Base-by-base conservation (phyloP, 805 yeast genomes). In the Ogataea pignaliae region DNA sequence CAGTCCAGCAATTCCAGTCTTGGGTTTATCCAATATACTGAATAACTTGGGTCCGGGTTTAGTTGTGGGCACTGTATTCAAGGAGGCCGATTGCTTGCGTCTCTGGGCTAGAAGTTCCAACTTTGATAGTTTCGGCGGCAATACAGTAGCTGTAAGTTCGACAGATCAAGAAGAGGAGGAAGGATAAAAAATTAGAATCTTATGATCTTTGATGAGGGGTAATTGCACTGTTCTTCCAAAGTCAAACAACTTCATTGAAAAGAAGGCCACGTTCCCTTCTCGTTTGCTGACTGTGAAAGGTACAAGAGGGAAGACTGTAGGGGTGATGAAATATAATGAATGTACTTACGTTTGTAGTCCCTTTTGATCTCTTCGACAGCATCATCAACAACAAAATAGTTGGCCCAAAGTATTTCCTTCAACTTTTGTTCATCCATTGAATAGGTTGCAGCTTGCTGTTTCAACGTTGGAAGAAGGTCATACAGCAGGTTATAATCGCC, bases 401-500 rank as follows among this genome's bases (percentile, higher is more conserved):
- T 77, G 50, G 68, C 69, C 74, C 82, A 83, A 10, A 85, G 65
- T 0, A 78, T 65, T 50, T 79, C 83, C 53, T 79, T 76, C 47
- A 84, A 60, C 37, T 73, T 78, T 12, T 65, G 54, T 21, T 78
- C 83, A 9, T 69, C 66, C 38, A 78, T 70, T 43, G 71, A 67
- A 51, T 72, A 75, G 9, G 64, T 64, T 15, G 51, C 58, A 31
- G 75, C 51, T 41, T 59, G 53, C 31, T 56, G 44, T 55, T 71
- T 73, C 16, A 78, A 60, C 21, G 50, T 34, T 1, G 83, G 83
- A 28, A 79, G 59, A 12, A 66, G 45, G 3, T 59, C 68, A 42
- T 71, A 67, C 36, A 81, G 58, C 37, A 68, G 66, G 39, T 59
- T 66, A 41, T 69, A 71, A 16, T 73, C 77, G 17, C 69, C 73